These are phyloP conservation scores for Trametes coccinea DNA, from an alignment of 768 basidiomycete genomes.

Conservation along the genomic window DNA sequence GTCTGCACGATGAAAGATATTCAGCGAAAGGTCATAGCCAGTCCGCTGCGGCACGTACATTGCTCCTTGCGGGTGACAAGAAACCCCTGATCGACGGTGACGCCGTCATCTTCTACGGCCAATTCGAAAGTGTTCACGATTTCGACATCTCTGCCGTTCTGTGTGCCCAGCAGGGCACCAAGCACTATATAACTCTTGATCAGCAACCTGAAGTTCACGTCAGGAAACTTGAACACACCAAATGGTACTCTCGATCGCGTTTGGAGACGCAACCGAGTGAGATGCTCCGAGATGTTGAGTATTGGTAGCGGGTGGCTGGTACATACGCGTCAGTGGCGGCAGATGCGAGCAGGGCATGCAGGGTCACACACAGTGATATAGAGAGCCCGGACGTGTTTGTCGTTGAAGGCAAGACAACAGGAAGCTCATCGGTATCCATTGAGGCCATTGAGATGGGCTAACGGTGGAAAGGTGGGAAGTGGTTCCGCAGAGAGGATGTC, in stretches of 20 bases:
- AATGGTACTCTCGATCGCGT: constrained; percentile 61
- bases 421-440: constrained; percentile 79
- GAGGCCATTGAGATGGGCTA: constrained; percentile 41
- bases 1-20: constrained; percentile 50
- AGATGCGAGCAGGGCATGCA: background rate
- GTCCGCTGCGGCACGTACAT: constrained; percentile 48
- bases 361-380: constrained; percentile 61
- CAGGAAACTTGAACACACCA: constrained; percentile 42
- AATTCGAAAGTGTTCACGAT: constrained; percentile 97
- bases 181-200: constrained; percentile 57
- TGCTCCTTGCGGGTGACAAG: constrained; percentile 83
- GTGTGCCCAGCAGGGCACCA: constrained; percentile 91
- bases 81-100: constrained; percentile 78
- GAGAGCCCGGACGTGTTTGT: constrained; percentile 68
- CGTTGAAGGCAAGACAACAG: constrained; percentile 71
- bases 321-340: constrained; percentile 26
- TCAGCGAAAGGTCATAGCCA: no score
- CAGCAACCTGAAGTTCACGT: background rate
- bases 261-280: constrained; percentile 82
- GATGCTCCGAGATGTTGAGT: constrained; percentile 94
- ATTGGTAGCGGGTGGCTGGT: constrained; percentile 93
- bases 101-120: constrained; percentile 57
- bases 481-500: background rate
- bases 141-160: constrained; percentile 92
- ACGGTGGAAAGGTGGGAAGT: background rate